Evolutionary conservation across 192 early-diverging fungal species (phyloP), one percentile per base, ranked within the genome.

Genomic region (Borealophlyctis nickersoniae): DNA sequence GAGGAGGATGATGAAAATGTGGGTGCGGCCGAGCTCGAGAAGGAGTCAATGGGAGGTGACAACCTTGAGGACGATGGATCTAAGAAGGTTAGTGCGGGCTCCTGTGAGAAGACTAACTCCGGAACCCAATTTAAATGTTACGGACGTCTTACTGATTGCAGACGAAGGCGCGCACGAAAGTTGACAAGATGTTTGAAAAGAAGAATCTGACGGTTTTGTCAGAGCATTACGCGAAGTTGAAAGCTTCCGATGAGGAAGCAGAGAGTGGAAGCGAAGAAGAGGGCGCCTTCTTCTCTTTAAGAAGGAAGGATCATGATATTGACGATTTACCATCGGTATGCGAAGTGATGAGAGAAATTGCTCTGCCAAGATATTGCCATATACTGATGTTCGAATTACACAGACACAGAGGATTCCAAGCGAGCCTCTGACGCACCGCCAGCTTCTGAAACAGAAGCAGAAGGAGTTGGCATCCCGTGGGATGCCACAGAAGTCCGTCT

Each of bases 141-240:
- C n/a, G n/a, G n/a, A n/a, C n/a, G n/a, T n/a, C n/a, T n/a, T n/a
- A n/a, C 49, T n/a, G 49, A 49, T 1, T 49, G 19, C 2, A 35
- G 48, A 49, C 62, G 58, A 77, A 83, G 70, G 69, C 84, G 55
- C 85, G 81, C 60, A 95, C 92, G 19, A 92, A 90, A 36, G 83
- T 94, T 4, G 95, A 96, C 57, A 89, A 89, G 66, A 88, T 97
- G 92, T 94, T 99, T 78, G 81, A 80, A 4, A 86, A 91, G 65
- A 92, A 92, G 77, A 99, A 99, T 81, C 85, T 88, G 54, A 87
- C 85, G 49, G 87, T 96, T 33, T 69, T 99, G 57, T 89, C 94
- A 0, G 89, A 91, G 27, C 95, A 98, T 76, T 99, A 96, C 78
- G 80, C 78, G 63, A 90, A 87, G 61, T 74, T 98, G 27, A 85